Evolutionary conservation across 169 alveolate genomes (phyloP).

Genomic region (Perkinsus olseni): DNA sequence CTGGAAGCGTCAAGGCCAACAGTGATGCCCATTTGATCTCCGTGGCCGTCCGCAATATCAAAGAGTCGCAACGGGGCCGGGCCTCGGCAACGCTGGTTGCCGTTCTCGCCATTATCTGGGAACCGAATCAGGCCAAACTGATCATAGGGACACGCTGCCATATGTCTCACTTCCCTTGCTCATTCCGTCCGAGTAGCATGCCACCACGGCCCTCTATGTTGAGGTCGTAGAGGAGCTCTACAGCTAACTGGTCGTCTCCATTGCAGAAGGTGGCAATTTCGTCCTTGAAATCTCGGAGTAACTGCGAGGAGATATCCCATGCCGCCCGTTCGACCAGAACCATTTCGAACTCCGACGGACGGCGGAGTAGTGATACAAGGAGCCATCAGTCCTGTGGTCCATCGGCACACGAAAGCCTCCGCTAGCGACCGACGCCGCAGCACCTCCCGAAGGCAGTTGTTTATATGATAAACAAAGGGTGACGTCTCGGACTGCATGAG

Average conservation of each 20-base stretch:
- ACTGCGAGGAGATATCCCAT: too few species aligned
- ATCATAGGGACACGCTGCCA: too few species aligned
- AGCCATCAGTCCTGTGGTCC: too few species aligned
- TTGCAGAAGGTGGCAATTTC: neutral
- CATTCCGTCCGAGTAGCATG: neutral
- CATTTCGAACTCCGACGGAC: too few species aligned
- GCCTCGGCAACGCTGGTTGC: neutral
- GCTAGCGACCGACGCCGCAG: too few species aligned
- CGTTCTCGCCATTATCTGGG: neutral
- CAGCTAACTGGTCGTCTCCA: neutral
- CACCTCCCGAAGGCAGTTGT: neutral
- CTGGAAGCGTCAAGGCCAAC: neutral
- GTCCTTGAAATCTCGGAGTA: neutral
- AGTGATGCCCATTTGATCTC: neutral
- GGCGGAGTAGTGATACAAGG: too few species aligned
- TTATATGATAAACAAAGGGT: neutral
- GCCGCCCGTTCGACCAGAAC: too few species aligned
- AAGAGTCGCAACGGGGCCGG: neutral
- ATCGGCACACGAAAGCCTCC: too few species aligned
- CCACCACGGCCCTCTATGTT: neutral
- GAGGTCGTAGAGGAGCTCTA: neutral
- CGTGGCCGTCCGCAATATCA: neutral
- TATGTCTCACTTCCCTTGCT: neutral
- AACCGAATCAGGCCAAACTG: neutral
- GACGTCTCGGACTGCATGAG: constrained; percentile 1